Evolutionary conservation across 164 flowering plant genomes (phyloP), one percentile per base, ranked within the genome.

Genomic region (Euptelea pleiosperma): DNA sequence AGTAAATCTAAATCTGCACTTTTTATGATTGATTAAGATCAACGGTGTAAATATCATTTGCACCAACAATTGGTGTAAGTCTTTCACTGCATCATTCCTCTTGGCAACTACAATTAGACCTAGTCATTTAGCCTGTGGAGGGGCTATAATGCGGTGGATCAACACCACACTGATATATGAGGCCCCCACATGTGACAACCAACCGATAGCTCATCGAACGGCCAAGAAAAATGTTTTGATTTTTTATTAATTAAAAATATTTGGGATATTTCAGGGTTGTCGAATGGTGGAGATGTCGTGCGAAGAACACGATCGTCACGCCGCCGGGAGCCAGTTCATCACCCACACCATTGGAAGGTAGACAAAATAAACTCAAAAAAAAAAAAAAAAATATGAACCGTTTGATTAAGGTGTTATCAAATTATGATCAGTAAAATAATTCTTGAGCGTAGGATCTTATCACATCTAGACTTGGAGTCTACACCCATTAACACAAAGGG

Each of bases 301-400:
- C 48, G 77, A 73, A 56, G 74, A 73, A 52, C 74, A 73, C 22
- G 77, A 73, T 48, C 62, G 74, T 3, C 73, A 73, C 11, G 77
- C 77, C 8, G 77, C 77, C 8, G 77, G 77, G 7, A 70, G 66
- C 57, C 77, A 73, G 37, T 73, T 73, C 59, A 73, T 73, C 47
- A 73, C 77, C 15, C 77, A 73, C 56, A 73, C 77, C 47, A 70
- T 73, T 25, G 77, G 77, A 56, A 70, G 77, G 77, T 73, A n/a
- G n/a, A n/a, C n/a, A n/a, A n/a, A n/a, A n/a, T n/a, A n/a, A n/a
- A n/a, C n/a, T n/a, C n/a, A n/a, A n/a, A n/a, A n/a, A n/a, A n/a
- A n/a, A n/a, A n/a, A n/a, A n/a, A n/a, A n/a, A n/a, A n/a, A n/a
- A n/a, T n/a, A n/a, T n/a, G n/a, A n/a, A n/a, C n/a, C n/a, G n/a